Conservation (phyloP, 176 grass and related monocot species). For the Alloteropsis semialata region DNA sequence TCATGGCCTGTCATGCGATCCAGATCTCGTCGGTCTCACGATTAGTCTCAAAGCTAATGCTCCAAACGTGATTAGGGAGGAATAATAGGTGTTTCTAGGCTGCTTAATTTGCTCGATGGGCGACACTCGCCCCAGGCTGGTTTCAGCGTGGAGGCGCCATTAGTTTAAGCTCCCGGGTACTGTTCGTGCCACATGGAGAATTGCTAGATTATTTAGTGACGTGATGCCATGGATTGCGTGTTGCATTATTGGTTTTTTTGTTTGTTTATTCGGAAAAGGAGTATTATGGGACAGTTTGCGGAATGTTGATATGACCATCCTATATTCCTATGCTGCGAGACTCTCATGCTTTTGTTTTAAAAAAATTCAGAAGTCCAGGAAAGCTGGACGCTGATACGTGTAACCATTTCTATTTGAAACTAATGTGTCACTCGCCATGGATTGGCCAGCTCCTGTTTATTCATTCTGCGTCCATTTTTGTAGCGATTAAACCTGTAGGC, state of each 20-base stretch:
- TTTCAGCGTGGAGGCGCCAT: neutral
- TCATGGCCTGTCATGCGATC: slow-evolving; percentile 12
- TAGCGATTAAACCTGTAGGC: no score
- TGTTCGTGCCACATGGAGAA: slow-evolving; percentile 24
- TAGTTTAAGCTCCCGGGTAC: slow-evolving; percentile 6
- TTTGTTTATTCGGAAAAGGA: neutral
- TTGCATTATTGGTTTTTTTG: neutral
- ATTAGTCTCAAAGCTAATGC: neutral
- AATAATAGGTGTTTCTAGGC: neutral
- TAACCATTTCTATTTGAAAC: no score
- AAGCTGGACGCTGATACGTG: neutral
- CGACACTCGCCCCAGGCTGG: slow-evolving; percentile 25
- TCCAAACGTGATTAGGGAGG: neutral
- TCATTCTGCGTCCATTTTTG: neutral
- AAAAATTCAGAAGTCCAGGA: neutral
- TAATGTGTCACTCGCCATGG: no score
- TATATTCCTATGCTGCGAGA: neutral
- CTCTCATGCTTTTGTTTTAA: neutral
- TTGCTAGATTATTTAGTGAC: neutral
- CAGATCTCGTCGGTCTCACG: slow-evolving; percentile 23
- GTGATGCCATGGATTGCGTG: neutral
- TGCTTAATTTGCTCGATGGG: neutral
- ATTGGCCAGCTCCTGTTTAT: neutral
- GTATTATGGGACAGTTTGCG: neutral
- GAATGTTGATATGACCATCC: neutral